phyloP scores from a whole-genome alignment of 192 early-diverging fungal genomes.

The Backusella parvicylindrica region DNA sequence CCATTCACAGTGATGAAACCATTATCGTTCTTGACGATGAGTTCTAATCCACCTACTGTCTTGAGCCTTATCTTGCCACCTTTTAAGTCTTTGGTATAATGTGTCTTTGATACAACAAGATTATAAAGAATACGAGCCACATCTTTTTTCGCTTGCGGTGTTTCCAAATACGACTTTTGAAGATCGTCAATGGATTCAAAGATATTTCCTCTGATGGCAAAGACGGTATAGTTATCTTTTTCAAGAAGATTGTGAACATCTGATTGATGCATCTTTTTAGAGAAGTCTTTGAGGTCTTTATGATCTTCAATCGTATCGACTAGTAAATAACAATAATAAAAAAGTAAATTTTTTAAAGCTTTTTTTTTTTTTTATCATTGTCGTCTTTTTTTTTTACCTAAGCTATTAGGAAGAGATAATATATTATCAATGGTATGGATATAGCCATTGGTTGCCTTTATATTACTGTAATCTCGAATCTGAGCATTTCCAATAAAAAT shows the following conservation, averaged over 20 bases:
- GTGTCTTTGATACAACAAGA: conserved; percentile 37
- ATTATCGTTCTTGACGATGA: not conserved
- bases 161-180: conserved; percentile 28
- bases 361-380: not conserved
- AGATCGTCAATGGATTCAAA: conserved; percentile 20
- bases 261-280: conserved; percentile 8
- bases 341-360: not conserved
- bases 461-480: conserved; percentile 4
- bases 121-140: conserved; percentile 34
- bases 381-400: too few species aligned
- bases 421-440: conserved; percentile 42
- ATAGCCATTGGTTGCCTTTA: conserved; percentile 42
- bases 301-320: not conserved
- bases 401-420: conserved; percentile 25
- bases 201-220: conserved; percentile 36
- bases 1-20: conserved; percentile 24
- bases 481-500: not conserved
- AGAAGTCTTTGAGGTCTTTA: conserved; percentile 19
- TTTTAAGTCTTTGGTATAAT: conserved; percentile 35
- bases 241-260: conserved; percentile 20
- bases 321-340: not conserved
- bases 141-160: conserved; percentile 34
- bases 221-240: conserved; percentile 42
- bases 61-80: not conserved
- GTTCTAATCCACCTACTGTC: conserved; percentile 16